A percentile compares a stretch with the other conserved stretches of the same genome.
Conservation (phyloP, 208 protist genomes). For the Acanthamoeba divionensis region DNA sequence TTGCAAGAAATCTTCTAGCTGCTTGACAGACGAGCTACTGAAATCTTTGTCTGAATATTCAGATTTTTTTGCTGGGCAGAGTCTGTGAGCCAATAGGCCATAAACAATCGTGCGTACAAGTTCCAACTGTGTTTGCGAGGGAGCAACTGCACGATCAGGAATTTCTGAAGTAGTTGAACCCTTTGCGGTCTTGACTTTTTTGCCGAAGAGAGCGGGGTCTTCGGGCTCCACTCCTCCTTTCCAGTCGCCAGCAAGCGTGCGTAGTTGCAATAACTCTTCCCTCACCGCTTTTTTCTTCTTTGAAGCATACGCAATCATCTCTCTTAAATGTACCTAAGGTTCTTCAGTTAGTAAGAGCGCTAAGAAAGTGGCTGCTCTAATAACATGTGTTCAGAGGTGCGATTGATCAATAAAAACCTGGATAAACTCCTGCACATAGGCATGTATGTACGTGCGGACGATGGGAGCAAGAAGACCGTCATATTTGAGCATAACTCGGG, state of each 20-base stretch:
- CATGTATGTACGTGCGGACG: conserved; percentile 70
- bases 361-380: no score
- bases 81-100: conserved; percentile 44
- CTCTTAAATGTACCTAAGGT: not conserved
- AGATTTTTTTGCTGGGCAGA: conserved; percentile 43
- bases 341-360: not conserved
- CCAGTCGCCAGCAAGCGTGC: conserved; percentile 73
- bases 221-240: conserved; percentile 63
- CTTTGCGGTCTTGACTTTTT: conserved; percentile 64
- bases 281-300: conserved; percentile 60
- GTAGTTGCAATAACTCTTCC: conserved; percentile 66
- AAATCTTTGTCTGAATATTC: conserved; percentile 72
- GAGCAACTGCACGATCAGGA: conserved; percentile 58
- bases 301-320: conserved; percentile 57
- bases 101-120: conserved; percentile 65
- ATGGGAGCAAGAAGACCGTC: conserved; percentile 53
- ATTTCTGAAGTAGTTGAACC: conserved; percentile 12
- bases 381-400: no score
- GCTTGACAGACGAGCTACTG: conserved; percentile 1
- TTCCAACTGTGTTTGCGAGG: conserved; percentile 65
- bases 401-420: conserved; percentile 53
- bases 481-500: conserved; percentile 36
- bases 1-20: conserved; percentile 65
- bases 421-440: conserved; percentile 78
- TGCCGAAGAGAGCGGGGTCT: conserved; percentile 60